Evolutionary conservation across 1,284 basidiomycete genomes (phyloP).

Genomic region (Irpex sp.): DNA sequence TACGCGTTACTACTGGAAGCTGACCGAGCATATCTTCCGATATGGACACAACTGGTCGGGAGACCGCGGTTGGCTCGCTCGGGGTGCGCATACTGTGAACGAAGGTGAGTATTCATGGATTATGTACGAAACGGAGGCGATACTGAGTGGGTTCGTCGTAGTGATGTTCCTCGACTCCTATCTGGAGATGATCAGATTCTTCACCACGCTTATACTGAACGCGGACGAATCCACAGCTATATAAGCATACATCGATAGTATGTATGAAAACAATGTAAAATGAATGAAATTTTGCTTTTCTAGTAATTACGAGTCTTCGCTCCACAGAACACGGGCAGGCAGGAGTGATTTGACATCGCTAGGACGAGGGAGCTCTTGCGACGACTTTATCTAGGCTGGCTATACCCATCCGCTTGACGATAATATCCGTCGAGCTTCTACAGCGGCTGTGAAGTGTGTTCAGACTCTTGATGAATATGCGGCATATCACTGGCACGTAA

Average conservation of each 20-base stretch:
- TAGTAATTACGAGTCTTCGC: too few relatives aligned
- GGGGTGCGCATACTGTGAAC: constrained; percentile 68
- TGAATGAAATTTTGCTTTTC: background rate
- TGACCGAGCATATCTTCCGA: constrained; percentile 57
- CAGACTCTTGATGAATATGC: too few relatives aligned
- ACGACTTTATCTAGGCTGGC: too few relatives aligned
- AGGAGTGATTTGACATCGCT: too few relatives aligned
- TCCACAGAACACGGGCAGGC: too few relatives aligned
- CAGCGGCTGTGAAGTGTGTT: too few relatives aligned
- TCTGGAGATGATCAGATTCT: constrained; percentile 55
- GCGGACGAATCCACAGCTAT: constrained; percentile 46
- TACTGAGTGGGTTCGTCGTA: constrained; percentile 24
- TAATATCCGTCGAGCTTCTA: too few relatives aligned
- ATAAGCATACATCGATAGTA: constrained; percentile 8
- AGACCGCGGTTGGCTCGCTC: constrained; percentile 42
- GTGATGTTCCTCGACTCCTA: constrained; percentile 44
- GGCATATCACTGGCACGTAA: too few relatives aligned
- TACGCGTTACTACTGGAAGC: constrained; percentile 55
- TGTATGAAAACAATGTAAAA: background rate
- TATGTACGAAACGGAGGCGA: constrained; percentile 7
- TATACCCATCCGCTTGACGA: too few relatives aligned
- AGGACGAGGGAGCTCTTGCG: too few relatives aligned
- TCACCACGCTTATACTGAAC: constrained; percentile 55
- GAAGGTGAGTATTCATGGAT: constrained; percentile 38
- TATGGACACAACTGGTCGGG: constrained; percentile 48